phyloP scores from a whole-genome alignment of 768 basidiomycete species.

The Leccinum imitatum region DNA sequence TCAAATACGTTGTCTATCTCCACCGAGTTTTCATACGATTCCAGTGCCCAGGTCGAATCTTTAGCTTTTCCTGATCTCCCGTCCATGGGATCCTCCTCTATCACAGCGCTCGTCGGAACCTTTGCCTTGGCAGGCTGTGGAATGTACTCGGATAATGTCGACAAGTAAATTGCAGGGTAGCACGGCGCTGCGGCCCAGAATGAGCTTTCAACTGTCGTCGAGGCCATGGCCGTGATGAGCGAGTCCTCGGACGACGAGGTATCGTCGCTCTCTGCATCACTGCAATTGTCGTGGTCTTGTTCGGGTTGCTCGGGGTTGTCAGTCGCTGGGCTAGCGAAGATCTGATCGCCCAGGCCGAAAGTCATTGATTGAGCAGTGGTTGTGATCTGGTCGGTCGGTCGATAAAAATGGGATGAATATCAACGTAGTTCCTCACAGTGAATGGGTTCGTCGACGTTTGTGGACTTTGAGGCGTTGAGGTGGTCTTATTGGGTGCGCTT shows the following conservation, averaged over 20 bases:
- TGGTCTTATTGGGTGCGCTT: constrained; percentile 39
- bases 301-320: constrained; percentile 17
- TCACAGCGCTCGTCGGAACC: constrained; percentile 36
- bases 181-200: constrained; percentile 66
- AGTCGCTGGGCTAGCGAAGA: constrained; percentile 49
- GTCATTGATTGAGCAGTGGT: constrained; percentile 30
- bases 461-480: constrained; percentile 29
- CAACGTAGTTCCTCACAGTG: constrained; percentile 44
- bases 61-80: constrained; percentile 48
- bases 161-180: constrained; percentile 70
- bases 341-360: constrained; percentile 63
- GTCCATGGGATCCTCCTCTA: constrained; percentile 45
- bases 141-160: constrained; percentile 61
- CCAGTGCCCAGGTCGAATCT: constrained; percentile 59
- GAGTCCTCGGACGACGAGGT: constrained; percentile 45
- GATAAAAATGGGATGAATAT: background rate
- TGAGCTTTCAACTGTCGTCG: constrained; percentile 54
- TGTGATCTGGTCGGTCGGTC: constrained; percentile 24
- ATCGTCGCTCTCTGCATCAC: constrained; percentile 37
- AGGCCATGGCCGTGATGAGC: constrained; percentile 57
- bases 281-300: constrained; percentile 24
- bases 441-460: constrained; percentile 62
- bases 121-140: constrained; percentile 54
- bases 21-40: constrained; percentile 79
- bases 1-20: constrained; percentile 86